Evolutionary conservation across 176 grass and related monocot genomes (phyloP).

Genomic region (Elymus sibiricus): DNA sequence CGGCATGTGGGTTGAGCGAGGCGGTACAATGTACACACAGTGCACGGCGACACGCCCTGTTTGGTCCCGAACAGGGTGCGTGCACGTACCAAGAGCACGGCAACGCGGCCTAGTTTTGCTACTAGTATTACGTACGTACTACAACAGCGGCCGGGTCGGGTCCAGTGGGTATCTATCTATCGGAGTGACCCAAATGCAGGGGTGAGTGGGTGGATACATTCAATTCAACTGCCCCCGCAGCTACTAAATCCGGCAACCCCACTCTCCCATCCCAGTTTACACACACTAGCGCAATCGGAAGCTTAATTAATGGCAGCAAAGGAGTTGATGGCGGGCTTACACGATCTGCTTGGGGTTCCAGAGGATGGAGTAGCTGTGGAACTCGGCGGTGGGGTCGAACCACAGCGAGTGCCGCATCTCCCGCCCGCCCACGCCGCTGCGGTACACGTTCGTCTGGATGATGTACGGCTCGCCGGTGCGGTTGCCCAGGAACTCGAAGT

Average conservation of each 20-base stretch:
- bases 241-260: constrained; percentile 1
- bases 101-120: neutral
- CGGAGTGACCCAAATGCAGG: neutral
- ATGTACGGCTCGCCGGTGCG: constrained; percentile 87
- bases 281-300: too few species aligned
- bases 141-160: too few species aligned
- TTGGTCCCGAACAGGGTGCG: constrained; percentile 22
- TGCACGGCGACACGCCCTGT: neutral
- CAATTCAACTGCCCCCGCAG: neutral
- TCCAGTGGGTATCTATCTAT: neutral
- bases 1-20: neutral
- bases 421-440: constrained; percentile 71
- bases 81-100: neutral
- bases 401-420: constrained; percentile 97
- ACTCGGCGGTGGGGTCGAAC: constrained; percentile 94
- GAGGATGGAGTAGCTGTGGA: constrained; percentile 91
- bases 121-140: neutral
- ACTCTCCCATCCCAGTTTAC: neutral
- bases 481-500: constrained; percentile 99
- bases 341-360: constrained; percentile 92
- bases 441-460: constrained; percentile 98
- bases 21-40: neutral
- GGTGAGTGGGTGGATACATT: constrained; percentile 9
- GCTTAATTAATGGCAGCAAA: too few species aligned
- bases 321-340: constrained; percentile 33